Evolutionary conservation across 1,139 yeast genomes (phyloP).

Genomic region (Pichia sp.): DNA sequence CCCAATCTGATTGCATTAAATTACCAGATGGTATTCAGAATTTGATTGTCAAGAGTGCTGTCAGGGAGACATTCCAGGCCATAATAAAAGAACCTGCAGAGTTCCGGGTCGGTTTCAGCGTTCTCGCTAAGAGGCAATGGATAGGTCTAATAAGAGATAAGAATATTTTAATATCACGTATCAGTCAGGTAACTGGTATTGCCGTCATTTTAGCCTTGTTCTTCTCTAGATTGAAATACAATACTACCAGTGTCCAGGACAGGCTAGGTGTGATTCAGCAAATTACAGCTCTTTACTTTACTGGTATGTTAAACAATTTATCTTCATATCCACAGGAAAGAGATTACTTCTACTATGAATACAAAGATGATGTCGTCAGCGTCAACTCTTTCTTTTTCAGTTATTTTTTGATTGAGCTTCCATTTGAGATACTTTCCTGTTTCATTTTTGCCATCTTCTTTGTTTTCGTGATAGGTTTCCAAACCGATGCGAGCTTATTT

Average conservation of each 20-base stretch:
- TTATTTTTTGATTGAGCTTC: constrained; percentile 65
- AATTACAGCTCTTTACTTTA: constrained; percentile 62
- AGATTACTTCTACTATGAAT: constrained; percentile 72
- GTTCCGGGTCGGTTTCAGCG: constrained; percentile 32
- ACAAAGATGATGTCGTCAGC: constrained; percentile 66
- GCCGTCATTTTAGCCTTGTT: constrained; percentile 62
- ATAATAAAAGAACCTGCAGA: constrained; percentile 27
- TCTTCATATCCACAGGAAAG: constrained; percentile 71
- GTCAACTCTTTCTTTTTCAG: constrained; percentile 57
- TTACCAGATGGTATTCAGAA: constrained; percentile 1
- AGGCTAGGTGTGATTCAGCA: constrained; percentile 75
- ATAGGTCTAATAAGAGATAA: constrained; percentile 52
- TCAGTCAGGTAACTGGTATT: constrained; percentile 59
- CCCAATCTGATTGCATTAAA: not conserved
- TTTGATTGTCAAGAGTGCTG: constrained; percentile 11
- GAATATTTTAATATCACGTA: constrained; percentile 58
- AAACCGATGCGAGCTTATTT: constrained; percentile 60
- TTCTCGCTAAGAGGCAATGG: constrained; percentile 38
- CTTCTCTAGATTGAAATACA: constrained; percentile 60
- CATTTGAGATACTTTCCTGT: constrained; percentile 59
- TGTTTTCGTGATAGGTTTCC: constrained; percentile 67
- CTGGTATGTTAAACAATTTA: constrained; percentile 73
- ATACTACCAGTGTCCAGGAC: constrained; percentile 53
- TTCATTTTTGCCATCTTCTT: constrained; percentile 52
- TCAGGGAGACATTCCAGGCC: constrained; percentile 19